Percentiles rank a stretch among this genome's conserved stretches.
These are phyloP conservation scores for Penicillium crystallinum DNA, from an alignment of 495 filamentous ascomycete genomes.

Conservation along the genomic window DNA sequence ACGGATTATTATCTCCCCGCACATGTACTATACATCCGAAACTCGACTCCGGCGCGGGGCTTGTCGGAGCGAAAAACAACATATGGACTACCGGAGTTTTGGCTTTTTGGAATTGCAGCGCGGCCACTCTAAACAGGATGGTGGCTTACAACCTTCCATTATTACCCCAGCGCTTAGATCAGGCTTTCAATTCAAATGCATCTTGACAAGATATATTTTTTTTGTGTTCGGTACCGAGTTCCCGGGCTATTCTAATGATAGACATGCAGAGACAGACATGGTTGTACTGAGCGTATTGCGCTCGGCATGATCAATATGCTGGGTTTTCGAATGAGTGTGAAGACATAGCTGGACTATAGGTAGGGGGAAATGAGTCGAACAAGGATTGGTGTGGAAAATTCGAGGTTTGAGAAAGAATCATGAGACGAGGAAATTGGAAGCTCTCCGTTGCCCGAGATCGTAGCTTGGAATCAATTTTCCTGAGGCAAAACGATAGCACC, in stretches of 20 bases:
- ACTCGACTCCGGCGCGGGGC: slow-evolving; percentile 1
- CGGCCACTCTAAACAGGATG: slow-evolving; percentile 9
- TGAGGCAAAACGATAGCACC: slow-evolving; percentile 16
- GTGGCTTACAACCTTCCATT: slow-evolving; percentile 28
- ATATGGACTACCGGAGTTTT: slow-evolving; percentile 37
- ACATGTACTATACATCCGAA: slow-evolving; percentile 34
- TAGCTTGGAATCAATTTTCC: slow-evolving; percentile 10
- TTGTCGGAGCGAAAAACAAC: slow-evolving; percentile 17
- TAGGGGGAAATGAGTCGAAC: background rate
- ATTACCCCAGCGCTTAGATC: slow-evolving; percentile 22
- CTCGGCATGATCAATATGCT: slow-evolving; percentile 3
- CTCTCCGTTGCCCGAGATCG: background rate
- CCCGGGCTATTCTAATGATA: slow-evolving; percentile 6
- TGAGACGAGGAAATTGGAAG: background rate
- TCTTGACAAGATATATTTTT: slow-evolving; percentile 5
- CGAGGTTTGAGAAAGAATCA: background rate
- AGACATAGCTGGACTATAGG: too few species aligned
- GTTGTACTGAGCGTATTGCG: slow-evolving; percentile 15
- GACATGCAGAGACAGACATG: background rate
- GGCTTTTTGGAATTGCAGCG: slow-evolving; percentile 30
- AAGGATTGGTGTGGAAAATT: background rate
- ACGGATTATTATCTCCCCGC: slow-evolving; percentile 3
- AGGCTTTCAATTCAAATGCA: slow-evolving; percentile 17
- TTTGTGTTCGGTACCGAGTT: background rate
- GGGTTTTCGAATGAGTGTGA: slow-evolving; percentile 1